Evolutionary conservation across 148 eudicot genomes (phyloP).

Genomic region (Silene uniflora): DNA sequence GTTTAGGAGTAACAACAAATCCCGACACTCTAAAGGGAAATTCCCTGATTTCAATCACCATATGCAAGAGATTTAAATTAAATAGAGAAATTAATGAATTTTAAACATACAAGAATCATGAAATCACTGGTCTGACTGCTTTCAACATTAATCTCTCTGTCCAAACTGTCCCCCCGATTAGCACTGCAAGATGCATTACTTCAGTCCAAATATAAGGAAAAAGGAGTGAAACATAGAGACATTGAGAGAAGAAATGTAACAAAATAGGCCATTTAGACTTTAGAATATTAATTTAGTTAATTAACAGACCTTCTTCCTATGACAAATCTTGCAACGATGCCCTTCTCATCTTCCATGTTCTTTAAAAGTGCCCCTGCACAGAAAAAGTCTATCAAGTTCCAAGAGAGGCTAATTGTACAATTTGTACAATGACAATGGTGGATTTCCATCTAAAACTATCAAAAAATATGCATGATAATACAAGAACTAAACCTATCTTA

Average conservation of each 20-base stretch:
- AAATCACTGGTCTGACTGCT: conserved; percentile 46
- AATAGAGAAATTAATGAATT: background rate
- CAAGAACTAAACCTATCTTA: background rate
- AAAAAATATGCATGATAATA: background rate
- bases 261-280: background rate
- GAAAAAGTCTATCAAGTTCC: conserved; percentile 2
- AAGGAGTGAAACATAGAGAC: background rate
- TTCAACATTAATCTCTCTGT: conserved; percentile 58
- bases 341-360: conserved; percentile 63
- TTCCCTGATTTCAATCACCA: background rate
- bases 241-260: background rate
- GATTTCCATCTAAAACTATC: background rate
- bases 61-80: background rate
- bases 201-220: conserved; percentile 17
- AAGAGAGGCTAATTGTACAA: background rate
- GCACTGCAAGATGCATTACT: conserved; percentile 46
- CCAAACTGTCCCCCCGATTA: conserved; percentile 52
- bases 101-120: conserved; percentile 56
- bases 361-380: conserved; percentile 54
- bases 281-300: conserved; percentile 5
- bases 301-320: conserved; percentile 76
- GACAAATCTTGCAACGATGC: conserved; percentile 79
- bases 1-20: background rate
- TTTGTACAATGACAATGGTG: background rate
- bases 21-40: background rate